Percentiles rank a stretch among this genome's conserved stretches.
Evolutionary conservation across 345 rosid genomes (phyloP).

Genomic region (Populus pruinosa): DNA sequence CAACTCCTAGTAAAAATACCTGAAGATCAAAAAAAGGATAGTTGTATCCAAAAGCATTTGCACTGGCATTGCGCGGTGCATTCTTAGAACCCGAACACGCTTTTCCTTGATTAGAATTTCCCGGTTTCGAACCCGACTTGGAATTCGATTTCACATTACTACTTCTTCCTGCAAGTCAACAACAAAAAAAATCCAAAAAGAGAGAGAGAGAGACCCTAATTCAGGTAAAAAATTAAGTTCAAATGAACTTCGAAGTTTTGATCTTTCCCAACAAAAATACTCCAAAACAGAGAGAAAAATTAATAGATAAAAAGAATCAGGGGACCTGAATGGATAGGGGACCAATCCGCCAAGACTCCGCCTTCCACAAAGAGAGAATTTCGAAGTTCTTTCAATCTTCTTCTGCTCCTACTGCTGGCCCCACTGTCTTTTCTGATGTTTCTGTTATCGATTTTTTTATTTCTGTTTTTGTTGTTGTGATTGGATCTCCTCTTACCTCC

Average conservation of each 20-base stretch:
- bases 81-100: slow-evolving; percentile 39
- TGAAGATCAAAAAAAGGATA: slow-evolving; percentile 50
- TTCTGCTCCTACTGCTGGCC: slow-evolving; percentile 28
- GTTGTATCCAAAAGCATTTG: slow-evolving; percentile 37
- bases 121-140: slow-evolving; percentile 22
- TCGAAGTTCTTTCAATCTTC: slow-evolving; percentile 12
- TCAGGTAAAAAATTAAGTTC: background rate
- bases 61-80: slow-evolving; percentile 30
- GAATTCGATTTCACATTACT: slow-evolving; percentile 16
- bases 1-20: slow-evolving; percentile 30
- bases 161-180: slow-evolving; percentile 43
- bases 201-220: background rate
- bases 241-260: too few relatives aligned
- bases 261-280: background rate
- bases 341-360: slow-evolving; percentile 69
- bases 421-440: slow-evolving; percentile 11
- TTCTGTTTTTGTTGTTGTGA: background rate
- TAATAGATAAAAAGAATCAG: background rate
- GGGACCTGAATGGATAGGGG: slow-evolving; percentile 27
- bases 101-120: slow-evolving; percentile 38
- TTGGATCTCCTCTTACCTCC: slow-evolving; percentile 45
- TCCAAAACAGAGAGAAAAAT: background rate
- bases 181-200: background rate
- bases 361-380: slow-evolving; percentile 67
- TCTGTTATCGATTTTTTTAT: background rate